These are phyloP conservation scores for Penicillium steckii DNA, from an alignment of 495 filamentous ascomycete genomes.

Conservation along the genomic window DNA sequence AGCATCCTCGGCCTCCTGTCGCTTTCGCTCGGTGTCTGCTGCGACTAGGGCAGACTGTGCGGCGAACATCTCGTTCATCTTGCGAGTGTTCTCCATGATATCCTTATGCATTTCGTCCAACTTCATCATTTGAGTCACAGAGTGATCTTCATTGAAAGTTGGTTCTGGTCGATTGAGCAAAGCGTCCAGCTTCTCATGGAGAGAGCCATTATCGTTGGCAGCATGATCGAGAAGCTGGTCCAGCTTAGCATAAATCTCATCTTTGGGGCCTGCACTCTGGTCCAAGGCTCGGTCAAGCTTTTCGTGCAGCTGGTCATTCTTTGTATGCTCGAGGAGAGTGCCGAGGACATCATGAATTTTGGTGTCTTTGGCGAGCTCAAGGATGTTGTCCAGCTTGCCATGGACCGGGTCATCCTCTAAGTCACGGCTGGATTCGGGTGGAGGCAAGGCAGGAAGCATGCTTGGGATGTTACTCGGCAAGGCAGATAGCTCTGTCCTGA, in stretches of 20 bases:
- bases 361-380: conserved; percentile 55
- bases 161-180: conserved; percentile 29
- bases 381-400: conserved; percentile 81
- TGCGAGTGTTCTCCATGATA: conserved; percentile 80
- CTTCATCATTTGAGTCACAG: conserved; percentile 64
- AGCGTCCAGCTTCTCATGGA: conserved; percentile 66
- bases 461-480: conserved; percentile 50
- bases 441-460: conserved; percentile 47
- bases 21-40: conserved; percentile 75
- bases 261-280: conserved; percentile 47
- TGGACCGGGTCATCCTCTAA: conserved; percentile 68
- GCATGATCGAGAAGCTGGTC: conserved; percentile 64
- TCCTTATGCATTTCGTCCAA: conserved; percentile 88
- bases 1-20: conserved; percentile 78
- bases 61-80: conserved; percentile 82
- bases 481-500: conserved; percentile 51
- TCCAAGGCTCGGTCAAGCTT: conserved; percentile 60
- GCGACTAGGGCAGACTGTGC: conserved; percentile 75
- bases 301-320: conserved; percentile 40
- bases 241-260: conserved; percentile 49
- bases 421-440: conserved; percentile 53
- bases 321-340: conserved; percentile 64
- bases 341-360: conserved; percentile 80
- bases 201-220: conserved; percentile 53
- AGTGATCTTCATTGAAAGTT: conserved; percentile 37